Percentiles rank a stretch among this genome's conserved stretches.
Conservation (phyloP, 768 basidiomycete genomes). For the Kondoa malvinella region DNA sequence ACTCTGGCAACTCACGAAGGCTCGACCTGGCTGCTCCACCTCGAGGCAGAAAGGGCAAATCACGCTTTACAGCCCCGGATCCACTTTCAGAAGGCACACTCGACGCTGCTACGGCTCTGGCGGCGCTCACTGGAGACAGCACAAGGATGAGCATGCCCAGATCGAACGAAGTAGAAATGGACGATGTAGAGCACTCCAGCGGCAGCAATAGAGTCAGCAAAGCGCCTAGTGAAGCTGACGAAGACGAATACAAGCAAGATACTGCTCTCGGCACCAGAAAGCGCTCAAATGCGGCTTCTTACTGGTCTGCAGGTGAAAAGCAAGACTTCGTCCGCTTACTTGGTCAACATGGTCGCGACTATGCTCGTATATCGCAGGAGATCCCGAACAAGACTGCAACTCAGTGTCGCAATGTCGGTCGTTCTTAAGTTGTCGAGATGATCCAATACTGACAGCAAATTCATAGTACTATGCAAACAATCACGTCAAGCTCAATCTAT, state of each 20-base stretch:
- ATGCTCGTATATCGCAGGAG: conserved; percentile 50
- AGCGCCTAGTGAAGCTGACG: background rate
- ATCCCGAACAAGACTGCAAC: conserved; percentile 39
- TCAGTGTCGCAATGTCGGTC: conserved; percentile 32
- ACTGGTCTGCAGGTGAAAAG: conserved; percentile 56
- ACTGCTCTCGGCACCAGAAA: conserved; percentile 8
- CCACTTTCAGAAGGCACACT: background rate
- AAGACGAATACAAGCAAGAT: background rate
- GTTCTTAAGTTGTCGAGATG: background rate
- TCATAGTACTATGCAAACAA: conserved; percentile 26
- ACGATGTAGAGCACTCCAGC: conserved; percentile 7
- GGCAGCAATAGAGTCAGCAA: background rate
- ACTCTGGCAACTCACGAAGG: conserved; percentile 7
- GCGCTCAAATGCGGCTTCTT: conserved; percentile 31
- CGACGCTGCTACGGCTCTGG: conserved; percentile 1
- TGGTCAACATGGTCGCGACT: conserved; percentile 48
- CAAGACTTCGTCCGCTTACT: conserved; percentile 42
- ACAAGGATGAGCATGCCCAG: background rate
- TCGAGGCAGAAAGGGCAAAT: no score
- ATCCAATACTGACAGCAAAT: background rate
- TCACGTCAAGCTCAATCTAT: conserved; percentile 26
- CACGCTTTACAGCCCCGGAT: background rate
- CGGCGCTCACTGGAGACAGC: background rate
- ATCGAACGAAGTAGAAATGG: conserved; percentile 16
- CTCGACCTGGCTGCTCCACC: background rate